Base-by-base conservation (phyloP, 1,139 yeast genomes). In the Barnettozyma hawaiiensis region DNA sequence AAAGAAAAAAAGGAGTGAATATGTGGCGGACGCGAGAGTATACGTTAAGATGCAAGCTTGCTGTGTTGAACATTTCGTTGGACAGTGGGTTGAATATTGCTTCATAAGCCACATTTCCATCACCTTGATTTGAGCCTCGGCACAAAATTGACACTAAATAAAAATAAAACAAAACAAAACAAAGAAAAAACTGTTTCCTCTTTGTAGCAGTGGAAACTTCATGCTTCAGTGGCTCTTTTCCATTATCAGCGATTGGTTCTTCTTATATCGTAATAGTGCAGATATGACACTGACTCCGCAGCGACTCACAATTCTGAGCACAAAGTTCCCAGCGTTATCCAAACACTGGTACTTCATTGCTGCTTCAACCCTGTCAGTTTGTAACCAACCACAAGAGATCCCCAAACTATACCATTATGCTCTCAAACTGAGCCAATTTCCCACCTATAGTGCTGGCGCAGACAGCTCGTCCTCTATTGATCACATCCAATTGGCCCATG, bases 321-420 rank as follows among this genome's bases (percentile, higher is more conserved):
- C 78, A 1, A 55, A 65, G 6, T 66, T 81, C 68, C 65, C 86
- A 48, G 64, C 70, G 59, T 60, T 84, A 60, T 54, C 75, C 63
- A 47, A 63, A 54, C 60, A 76, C 23, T 89, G 97, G 96, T 85
- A 80, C 57, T 67, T 71, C 37, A 67, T 87, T 16, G 92, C 96
- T 0, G 85, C 95, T 14, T 86, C 94, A 0, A 77, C 95, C 19
- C 72, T 89, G 46, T 78, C 92, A 3, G 92, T 82, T 10, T 80
- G 92, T 56, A 89, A 89, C 58, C 76, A 74, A 48, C 95, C 96
- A 0, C 77, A 81, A 40, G 96, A 85, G 51, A 76, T 89, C 33
- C 92, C 96, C 3, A 70, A 70, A 43, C 61, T 89, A 9, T 83
- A 81, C 59, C 85, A 85, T 51, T 83, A 82, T 65, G 89, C 90